Conservation (phyloP, 768 basidiomycete genomes). For the Leccinellum albellum region DNA sequence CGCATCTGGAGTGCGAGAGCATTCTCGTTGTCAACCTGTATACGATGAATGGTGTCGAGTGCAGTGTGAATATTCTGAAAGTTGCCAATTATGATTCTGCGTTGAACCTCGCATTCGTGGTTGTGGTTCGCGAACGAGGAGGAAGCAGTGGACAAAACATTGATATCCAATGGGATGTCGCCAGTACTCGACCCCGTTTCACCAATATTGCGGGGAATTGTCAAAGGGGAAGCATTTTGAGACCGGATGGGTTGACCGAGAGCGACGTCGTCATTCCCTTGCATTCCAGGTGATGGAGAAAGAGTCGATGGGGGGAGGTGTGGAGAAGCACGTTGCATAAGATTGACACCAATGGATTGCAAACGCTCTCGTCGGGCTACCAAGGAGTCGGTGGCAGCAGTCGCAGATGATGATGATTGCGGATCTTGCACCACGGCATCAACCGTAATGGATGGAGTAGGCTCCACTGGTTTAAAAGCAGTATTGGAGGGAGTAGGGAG, state of each 20-base stretch:
- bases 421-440: not conserved
- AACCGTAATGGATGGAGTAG: not conserved
- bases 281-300: conserved; percentile 8
- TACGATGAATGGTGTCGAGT: conserved; percentile 5
- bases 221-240: not conserved
- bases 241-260: not conserved
- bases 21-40: conserved; percentile 17
- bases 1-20: conserved; percentile 8
- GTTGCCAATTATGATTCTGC: conserved; percentile 8
- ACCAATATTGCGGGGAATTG: conserved; percentile 4
- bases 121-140: not conserved
- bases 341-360: conserved; percentile 9
- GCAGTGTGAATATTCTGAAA: conserved; percentile 9
- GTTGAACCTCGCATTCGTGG: conserved; percentile 11
- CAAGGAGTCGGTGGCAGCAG: conserved; percentile 4
- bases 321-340: conserved; percentile 9
- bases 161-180: not conserved
- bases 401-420: not conserved
- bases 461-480: not conserved
- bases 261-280: not conserved
- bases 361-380: conserved; percentile 12
- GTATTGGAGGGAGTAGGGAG: not conserved
- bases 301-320: not conserved
- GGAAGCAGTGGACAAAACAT: not conserved
- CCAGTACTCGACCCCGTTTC: not conserved